Evolutionary conservation across 2,329 filamentous ascomycete genomes (phyloP), one percentile per base, ranked within the genome.

Genomic region (Hypoxylon sp.): DNA sequence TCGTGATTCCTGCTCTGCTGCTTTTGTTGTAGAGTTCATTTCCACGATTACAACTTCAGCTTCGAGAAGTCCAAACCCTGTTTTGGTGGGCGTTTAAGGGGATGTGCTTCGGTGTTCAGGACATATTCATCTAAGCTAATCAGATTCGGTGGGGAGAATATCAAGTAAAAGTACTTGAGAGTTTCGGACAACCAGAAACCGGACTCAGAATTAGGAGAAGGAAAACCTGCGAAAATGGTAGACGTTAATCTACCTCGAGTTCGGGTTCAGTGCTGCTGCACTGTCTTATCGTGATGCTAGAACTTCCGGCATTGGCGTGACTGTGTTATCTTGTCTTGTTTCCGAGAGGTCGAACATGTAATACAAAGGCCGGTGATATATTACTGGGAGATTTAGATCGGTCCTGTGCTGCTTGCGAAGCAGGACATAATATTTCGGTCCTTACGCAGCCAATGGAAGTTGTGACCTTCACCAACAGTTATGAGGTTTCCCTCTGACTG

Each of bases 101-200:
- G 83, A 68, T 85, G 83, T 2, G 82, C 84, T 71, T 85, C 84
- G 0, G 84, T 86, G 57, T 85, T 86, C 39, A 88, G 76, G 34
- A 92, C 88, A 75, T 82, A 92, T 11, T 91, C 85, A 74, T 93
- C 90, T 72, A 93, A 76, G 73, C 83, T 90, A 32, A 91, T 81
- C 21, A 88, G 70, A 14, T 85, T 82, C 0, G 87, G 85, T 9
- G 90, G 84, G 16, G 85, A 87, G 70, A 92, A 93, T 19, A 92
- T 84, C 51, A 92, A 76, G 69, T 90, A 93, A 63, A 92, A 92
- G 69, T 92, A 92, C 78, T 92, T 93, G 63, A 93, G 78, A n/a
- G 90, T 93, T 80, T 93, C 90, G 0, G 87, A 86, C 71, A 90
- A 79, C 88, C 90, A 93, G 71, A 91, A 27, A 6, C 25, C 6